Percentiles rank a stretch among this genome's conserved stretches.
phyloP scores from a whole-genome alignment of 1,139 yeast genomes.

The Saccharomycopsis phalli region DNA sequence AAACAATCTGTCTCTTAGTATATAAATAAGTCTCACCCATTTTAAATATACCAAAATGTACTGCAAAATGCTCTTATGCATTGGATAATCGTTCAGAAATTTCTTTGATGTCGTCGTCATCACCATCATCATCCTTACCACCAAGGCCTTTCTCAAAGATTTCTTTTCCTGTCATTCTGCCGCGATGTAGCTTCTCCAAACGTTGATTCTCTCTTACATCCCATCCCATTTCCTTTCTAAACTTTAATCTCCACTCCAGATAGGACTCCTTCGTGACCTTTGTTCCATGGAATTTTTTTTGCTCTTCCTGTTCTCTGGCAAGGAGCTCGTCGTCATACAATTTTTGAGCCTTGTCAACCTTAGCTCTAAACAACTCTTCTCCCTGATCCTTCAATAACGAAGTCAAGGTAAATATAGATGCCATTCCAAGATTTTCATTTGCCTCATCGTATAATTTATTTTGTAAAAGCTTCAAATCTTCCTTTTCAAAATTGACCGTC shows the following conservation, averaged over 20 bases:
- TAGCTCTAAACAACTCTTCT: constrained; percentile 52
- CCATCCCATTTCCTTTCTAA: constrained; percentile 47
- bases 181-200: constrained; percentile 52
- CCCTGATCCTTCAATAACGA: constrained; percentile 73
- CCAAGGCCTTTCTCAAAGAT: constrained; percentile 86
- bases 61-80: too few species aligned
- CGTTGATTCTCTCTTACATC: constrained; percentile 48
- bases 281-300: constrained; percentile 68
- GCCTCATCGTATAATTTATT: constrained; percentile 50
- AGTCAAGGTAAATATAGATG: constrained; percentile 73
- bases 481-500: constrained; percentile 39
- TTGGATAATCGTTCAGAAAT: too few species aligned
- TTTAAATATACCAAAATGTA: too few species aligned
- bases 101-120: neutral
- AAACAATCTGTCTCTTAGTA: too few species aligned
- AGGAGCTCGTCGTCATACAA: constrained; percentile 48
- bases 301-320: constrained; percentile 60
- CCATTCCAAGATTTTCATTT: constrained; percentile 72
- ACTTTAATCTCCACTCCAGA: constrained; percentile 56
- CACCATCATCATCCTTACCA: constrained; percentile 43
- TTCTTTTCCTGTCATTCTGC: constrained; percentile 78
- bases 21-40: too few species aligned
- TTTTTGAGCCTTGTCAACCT: constrained; percentile 47
- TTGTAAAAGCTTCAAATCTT: constrained; percentile 37
- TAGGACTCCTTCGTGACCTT: constrained; percentile 69